Evolutionary conservation across 2,329 filamentous ascomycete genomes (phyloP).

Genomic region (Didymella sp.): DNA sequence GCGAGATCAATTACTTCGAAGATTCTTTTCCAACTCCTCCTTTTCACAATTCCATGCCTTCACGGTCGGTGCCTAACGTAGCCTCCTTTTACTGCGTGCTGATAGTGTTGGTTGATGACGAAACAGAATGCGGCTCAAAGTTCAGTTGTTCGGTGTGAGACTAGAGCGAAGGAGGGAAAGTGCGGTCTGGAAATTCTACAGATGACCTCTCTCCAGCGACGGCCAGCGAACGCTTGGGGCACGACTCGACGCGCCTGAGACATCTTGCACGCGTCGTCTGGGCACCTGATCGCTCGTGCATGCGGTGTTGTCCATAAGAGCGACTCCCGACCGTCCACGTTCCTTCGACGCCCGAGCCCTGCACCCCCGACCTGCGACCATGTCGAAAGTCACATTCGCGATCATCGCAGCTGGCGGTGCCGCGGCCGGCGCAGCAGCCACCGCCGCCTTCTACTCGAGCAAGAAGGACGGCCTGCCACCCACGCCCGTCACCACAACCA

Average conservation of each 20-base stretch:
- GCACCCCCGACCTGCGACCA: slow-evolving; percentile 32
- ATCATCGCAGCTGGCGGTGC: slow-evolving; percentile 58
- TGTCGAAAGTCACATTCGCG: slow-evolving; percentile 60
- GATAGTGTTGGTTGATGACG: neutral
- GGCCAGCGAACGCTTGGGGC: slow-evolving; percentile 23
- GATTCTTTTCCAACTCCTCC: neutral
- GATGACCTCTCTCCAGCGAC: slow-evolving; percentile 14
- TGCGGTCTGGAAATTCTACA: slow-evolving; percentile 12
- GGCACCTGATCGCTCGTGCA: slow-evolving; percentile 34
- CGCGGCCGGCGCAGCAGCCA: slow-evolving; percentile 57
- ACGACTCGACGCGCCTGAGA: slow-evolving; percentile 48
- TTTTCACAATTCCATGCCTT: slow-evolving; percentile 9
- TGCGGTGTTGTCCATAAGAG: slow-evolving; percentile 26
- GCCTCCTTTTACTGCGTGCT: neutral
- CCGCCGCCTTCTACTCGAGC: slow-evolving; percentile 55
- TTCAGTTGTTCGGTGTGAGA: slow-evolving; percentile 16
- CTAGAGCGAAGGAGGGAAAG: slow-evolving; percentile 10
- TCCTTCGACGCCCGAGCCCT: slow-evolving; percentile 1
- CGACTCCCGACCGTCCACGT: slow-evolving; percentile 1
- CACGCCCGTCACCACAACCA: slow-evolving; percentile 45
- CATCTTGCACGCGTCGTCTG: slow-evolving; percentile 44
- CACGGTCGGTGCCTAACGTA: neutral
- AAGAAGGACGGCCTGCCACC: slow-evolving; percentile 39
- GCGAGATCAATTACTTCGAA: neutral
- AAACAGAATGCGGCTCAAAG: slow-evolving; percentile 13